A percentile compares a stretch with the other conserved stretches of the same genome.
These are phyloP conservation scores for Apophysomyces sp. DNA, from an alignment of 371 early-diverging fungal species.

Conservation along the genomic window DNA sequence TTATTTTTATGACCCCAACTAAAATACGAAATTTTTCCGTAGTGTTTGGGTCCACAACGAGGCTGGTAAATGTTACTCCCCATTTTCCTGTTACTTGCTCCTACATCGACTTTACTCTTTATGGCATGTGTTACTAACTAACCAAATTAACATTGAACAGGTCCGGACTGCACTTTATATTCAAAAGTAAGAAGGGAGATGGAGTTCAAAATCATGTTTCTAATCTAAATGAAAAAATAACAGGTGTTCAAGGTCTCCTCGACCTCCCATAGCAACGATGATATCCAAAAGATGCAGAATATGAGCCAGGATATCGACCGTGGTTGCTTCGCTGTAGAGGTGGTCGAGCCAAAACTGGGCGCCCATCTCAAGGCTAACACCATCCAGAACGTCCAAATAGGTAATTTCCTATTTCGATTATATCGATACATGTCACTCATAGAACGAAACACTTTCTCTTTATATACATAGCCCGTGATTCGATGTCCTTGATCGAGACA, in stretches of 20 bases:
- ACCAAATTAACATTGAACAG: constrained; percentile 8
- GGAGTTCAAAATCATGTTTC: background rate
- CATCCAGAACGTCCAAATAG: constrained; percentile 3
- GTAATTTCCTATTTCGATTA: background rate
- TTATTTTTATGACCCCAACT: background rate
- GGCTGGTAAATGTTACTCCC: constrained; percentile 6
- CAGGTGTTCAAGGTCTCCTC: constrained; percentile 11
- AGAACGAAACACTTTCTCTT: no score
- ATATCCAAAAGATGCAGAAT: constrained; percentile 2
- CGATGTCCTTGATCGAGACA: constrained; percentile 12
- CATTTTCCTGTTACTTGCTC: background rate
- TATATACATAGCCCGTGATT: constrained; percentile 9
- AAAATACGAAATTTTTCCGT: background rate
- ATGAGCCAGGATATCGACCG: constrained; percentile 17
- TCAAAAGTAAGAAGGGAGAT: constrained; percentile 13
- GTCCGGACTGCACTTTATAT: constrained; percentile 23
- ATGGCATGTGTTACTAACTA: background rate
- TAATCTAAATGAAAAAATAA: background rate
- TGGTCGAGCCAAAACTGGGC: constrained; percentile 14
- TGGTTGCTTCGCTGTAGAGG: constrained; percentile 23
- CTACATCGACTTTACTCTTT: background rate
- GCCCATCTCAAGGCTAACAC: constrained; percentile 7
- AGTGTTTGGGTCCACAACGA: constrained; percentile 25
- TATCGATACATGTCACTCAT: background rate
- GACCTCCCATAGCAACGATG: constrained; percentile 16